phyloP scores from a whole-genome alignment of 2,329 filamentous ascomycete genomes.

The Knufia fluminis region DNA sequence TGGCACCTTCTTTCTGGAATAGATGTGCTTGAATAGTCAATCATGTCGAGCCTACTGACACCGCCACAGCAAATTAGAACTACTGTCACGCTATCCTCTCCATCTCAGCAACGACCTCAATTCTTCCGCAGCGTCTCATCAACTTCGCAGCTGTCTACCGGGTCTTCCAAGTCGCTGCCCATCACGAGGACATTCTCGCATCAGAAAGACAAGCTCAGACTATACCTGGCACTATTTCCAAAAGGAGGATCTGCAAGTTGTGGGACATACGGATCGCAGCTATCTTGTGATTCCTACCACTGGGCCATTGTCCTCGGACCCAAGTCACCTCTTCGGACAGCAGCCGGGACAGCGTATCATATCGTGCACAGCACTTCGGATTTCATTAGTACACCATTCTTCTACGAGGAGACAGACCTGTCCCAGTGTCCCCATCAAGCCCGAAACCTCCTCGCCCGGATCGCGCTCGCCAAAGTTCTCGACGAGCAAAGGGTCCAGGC shows the following conservation, averaged over 20 bases:
- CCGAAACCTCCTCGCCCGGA: constrained; percentile 15
- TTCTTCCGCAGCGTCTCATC: constrained; percentile 19
- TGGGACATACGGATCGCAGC: constrained; percentile 15
- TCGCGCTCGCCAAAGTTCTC: constrained; percentile 20
- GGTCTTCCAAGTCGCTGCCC: constrained; percentile 9
- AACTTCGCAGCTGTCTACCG: constrained; percentile 9
- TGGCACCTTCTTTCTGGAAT: too few relatives aligned
- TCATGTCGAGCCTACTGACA: too few relatives aligned
- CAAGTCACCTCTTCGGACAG: constrained; percentile 13
- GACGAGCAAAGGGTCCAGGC: constrained; percentile 16
- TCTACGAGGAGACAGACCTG: constrained; percentile 22
- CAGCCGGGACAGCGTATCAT: constrained; percentile 19
- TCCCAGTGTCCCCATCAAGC: constrained; percentile 8
- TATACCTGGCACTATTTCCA: constrained; percentile 21
- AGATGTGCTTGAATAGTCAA: too few relatives aligned
- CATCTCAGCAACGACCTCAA: constrained; percentile 9
- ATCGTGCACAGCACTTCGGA: constrained; percentile 14
- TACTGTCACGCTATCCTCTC: too few relatives aligned
- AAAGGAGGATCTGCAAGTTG: constrained; percentile 13
- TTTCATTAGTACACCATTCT: constrained; percentile 9
- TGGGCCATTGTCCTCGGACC: constrained; percentile 19
- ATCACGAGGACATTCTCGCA: constrained; percentile 2
- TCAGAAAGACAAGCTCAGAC: constrained; percentile 18
- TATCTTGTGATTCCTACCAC: constrained; percentile 22
- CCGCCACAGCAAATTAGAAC: too few relatives aligned